Base-by-base conservation (phyloP, 805 yeast species). In the Hanseniaspora nectarophila region DNA sequence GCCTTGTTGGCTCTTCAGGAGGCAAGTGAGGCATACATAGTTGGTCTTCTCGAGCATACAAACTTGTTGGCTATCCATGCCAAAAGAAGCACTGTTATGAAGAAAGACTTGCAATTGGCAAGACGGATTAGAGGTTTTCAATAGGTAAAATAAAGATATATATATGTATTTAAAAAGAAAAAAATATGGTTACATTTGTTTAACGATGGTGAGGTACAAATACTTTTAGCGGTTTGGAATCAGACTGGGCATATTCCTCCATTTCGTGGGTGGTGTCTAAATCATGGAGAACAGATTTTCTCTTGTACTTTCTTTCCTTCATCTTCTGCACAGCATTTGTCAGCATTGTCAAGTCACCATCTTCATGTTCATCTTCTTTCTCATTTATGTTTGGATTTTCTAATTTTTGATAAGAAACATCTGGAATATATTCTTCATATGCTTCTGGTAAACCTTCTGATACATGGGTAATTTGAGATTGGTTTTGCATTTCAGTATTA, bases 11-110 rank as follows among this genome's bases (percentile, higher is more conserved):
- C 90, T 4, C 67, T 84, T 32, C 94, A 84, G 61, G 94, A 84
- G 61, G 90, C 90, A 1, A 74, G 84, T 45, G 94, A 84, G 61
- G 89, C 90, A 1, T 84, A 78, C 56, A 63, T 84, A 55, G 81
- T 83, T 12, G 83, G 83, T 51, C 66, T 84, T 35, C 68, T 84
- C 47, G 92, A 84, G 60, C 92, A 84, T 62, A 83, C 89, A 3
- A 84, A 84, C 59, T 62, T 83, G 35, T 71, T 86, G 63, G 92
- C 92, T 13, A 67, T 84, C 35, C 92, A 84, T 65, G 89, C 88
- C 1, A 82, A 80, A 60, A 68, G 94, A 58, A 87, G 84, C n/a
- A 84, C 94, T 0, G 82, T 84, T 32, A 84, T 83, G 90, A 84
- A 81, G 60, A 82, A 81, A 63, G 94, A 84, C 62, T 79, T 84